phyloP scores from a whole-genome alignment of 2,329 filamentous ascomycete genomes.

The Arachnomyces sp. region DNA sequence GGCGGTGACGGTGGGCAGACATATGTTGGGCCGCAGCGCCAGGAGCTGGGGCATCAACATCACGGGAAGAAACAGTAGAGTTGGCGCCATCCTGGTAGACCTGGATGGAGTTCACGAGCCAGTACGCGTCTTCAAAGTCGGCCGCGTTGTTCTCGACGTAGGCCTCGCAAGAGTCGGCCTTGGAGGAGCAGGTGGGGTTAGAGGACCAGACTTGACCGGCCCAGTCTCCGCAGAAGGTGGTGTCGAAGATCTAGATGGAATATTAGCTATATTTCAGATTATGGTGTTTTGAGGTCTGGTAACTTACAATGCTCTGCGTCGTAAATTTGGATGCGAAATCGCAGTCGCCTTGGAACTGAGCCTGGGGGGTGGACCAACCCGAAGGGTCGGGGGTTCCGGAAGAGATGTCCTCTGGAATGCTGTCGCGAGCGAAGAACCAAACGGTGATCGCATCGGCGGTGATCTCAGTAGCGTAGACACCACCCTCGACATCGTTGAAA shows the following conservation, averaged over 20 bases:
- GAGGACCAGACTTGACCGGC: slow-evolving; percentile 62
- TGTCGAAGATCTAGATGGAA: slow-evolving; percentile 54
- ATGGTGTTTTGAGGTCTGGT: neutral
- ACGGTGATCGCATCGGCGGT: neutral
- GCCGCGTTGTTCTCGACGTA: slow-evolving; percentile 65
- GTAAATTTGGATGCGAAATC: slow-evolving; percentile 63
- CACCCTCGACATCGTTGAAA: slow-evolving; percentile 58
- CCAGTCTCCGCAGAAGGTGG: slow-evolving; percentile 83
- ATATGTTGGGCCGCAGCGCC: too few species aligned
- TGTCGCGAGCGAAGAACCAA: neutral
- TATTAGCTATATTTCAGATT: neutral
- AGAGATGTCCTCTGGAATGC: neutral
- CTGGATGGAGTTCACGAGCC: slow-evolving; percentile 65
- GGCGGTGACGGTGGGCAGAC: too few species aligned
- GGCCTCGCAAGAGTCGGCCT: slow-evolving; percentile 59
- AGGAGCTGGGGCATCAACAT: too few species aligned
- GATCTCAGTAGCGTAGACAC: slow-evolving; percentile 54
- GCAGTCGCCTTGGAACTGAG: slow-evolving; percentile 62
- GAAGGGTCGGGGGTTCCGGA: neutral
- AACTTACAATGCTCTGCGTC: slow-evolving; percentile 57
- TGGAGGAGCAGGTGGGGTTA: slow-evolving; percentile 51
- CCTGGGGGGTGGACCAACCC: slow-evolving; percentile 50
- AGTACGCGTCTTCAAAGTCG: slow-evolving; percentile 67
- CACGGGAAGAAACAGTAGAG: too few species aligned
- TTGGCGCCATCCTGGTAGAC: slow-evolving; percentile 43